These are phyloP conservation scores for Ulota crispa DNA, from an alignment of 225 moss, liverwort and hornwort genomes.

Conservation along the genomic window DNA sequence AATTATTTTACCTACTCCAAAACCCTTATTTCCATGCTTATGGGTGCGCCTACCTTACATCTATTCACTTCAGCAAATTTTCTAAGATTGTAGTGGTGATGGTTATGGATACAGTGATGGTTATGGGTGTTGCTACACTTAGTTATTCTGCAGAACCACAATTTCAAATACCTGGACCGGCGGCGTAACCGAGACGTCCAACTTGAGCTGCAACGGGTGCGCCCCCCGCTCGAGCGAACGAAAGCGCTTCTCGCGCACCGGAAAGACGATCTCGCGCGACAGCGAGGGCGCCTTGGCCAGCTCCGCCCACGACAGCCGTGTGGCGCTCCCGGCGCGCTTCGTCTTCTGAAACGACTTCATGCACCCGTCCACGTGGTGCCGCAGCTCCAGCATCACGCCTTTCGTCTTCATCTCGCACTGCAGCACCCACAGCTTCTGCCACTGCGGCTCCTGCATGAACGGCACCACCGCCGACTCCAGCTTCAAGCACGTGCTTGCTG, in stretches of 20 bases:
- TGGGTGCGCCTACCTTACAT: too few relatives aligned
- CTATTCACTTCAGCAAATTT: too few relatives aligned
- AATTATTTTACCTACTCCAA: too few relatives aligned
- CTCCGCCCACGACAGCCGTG: slow-evolving; percentile 54
- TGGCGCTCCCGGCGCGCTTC: slow-evolving; percentile 45
- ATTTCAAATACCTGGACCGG: slow-evolving; percentile 44
- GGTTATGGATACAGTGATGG: too few relatives aligned
- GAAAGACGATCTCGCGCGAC: slow-evolving; percentile 48
- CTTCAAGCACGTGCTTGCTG: slow-evolving; percentile 62
- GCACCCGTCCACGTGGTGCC: slow-evolving; percentile 53
- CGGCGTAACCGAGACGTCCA: slow-evolving; percentile 70
- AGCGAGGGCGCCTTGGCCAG: slow-evolving; percentile 52
- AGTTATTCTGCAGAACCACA: background rate
- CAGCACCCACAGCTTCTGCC: slow-evolving; percentile 81
- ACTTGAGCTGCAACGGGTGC: slow-evolving; percentile 37
- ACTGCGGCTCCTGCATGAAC: slow-evolving; percentile 41
- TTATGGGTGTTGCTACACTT: too few relatives aligned
- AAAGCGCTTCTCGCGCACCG: slow-evolving; percentile 43
- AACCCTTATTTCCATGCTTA: too few relatives aligned
- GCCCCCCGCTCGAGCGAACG: slow-evolving; percentile 13
- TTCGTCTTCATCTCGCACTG: slow-evolving; percentile 74
- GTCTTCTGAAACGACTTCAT: slow-evolving; percentile 50
- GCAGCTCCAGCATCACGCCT: slow-evolving; percentile 69
- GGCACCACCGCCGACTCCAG: slow-evolving; percentile 54
- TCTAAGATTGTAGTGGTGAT: too few relatives aligned